Evolutionary conservation across 2,329 filamentous ascomycete species (phyloP).

Genomic region (Penicillium vulpinum): DNA sequence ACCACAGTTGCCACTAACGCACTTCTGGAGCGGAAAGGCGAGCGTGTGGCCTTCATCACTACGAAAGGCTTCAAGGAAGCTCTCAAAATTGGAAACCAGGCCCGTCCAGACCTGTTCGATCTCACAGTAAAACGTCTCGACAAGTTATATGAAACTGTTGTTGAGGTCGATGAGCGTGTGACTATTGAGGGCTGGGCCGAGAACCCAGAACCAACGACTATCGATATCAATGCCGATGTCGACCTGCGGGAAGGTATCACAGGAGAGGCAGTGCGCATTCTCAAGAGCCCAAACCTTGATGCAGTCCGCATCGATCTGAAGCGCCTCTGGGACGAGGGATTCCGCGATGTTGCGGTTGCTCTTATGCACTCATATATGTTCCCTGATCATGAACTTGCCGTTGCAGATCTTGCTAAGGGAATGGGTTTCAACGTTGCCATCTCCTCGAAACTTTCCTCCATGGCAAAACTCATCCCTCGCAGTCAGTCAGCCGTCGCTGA

Average conservation of each 20-base stretch:
- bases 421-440: slow-evolving; percentile 76
- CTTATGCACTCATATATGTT: slow-evolving; percentile 88
- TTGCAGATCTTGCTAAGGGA: slow-evolving; percentile 65
- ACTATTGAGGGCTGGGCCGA: slow-evolving; percentile 28
- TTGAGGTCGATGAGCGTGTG: slow-evolving; percentile 70
- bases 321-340: slow-evolving; percentile 61
- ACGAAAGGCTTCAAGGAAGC: slow-evolving; percentile 66
- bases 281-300: slow-evolving; percentile 58
- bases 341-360: slow-evolving; percentile 77
- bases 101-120: slow-evolving; percentile 82
- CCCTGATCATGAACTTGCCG: slow-evolving; percentile 67
- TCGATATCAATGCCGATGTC: too few species aligned
- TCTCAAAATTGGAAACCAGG: slow-evolving; percentile 76
- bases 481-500: slow-evolving; percentile 74
- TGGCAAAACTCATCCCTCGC: slow-evolving; percentile 74
- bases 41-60: slow-evolving; percentile 79
- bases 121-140: slow-evolving; percentile 80
- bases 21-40: slow-evolving; percentile 79
- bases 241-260: background rate
- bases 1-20: slow-evolving; percentile 93
- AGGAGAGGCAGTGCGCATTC: slow-evolving; percentile 65
- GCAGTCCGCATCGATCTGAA: slow-evolving; percentile 55
- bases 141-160: slow-evolving; percentile 73
- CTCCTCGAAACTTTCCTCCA: slow-evolving; percentile 75
- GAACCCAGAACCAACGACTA: slow-evolving; percentile 43